Conservation (phyloP, 495 filamentous ascomycete species). For the Lophiostoma macrostomum region DNA sequence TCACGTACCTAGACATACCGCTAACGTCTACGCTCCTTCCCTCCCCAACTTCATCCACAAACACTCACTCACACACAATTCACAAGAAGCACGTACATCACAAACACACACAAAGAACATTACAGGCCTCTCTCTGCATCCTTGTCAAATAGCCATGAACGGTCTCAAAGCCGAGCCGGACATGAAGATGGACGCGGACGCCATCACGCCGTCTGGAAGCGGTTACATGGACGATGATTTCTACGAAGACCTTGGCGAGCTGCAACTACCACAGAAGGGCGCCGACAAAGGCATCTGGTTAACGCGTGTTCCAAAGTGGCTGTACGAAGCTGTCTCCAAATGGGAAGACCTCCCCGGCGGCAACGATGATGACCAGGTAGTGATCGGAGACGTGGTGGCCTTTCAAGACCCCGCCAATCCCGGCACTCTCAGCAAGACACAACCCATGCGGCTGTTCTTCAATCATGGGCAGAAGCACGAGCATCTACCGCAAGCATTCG, state of each 20-base stretch:
- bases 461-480: slow-evolving; percentile 7
- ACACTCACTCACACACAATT: too few species aligned
- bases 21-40: too few species aligned
- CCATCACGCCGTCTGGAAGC: slow-evolving; percentile 53
- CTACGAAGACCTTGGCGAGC: slow-evolving; percentile 84
- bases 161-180: slow-evolving; percentile 45
- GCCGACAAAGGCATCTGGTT: slow-evolving; percentile 62
- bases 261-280: slow-evolving; percentile 61
- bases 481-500: slow-evolving; percentile 34
- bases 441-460: slow-evolving; percentile 9
- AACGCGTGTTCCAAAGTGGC: slow-evolving; percentile 68
- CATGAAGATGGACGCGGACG: slow-evolving; percentile 70
- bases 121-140: neutral
- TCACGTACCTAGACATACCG: too few species aligned
- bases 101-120: neutral
- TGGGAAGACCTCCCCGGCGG: slow-evolving; percentile 65
- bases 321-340: slow-evolving; percentile 39
- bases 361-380: slow-evolving; percentile 60
- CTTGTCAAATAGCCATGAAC: slow-evolving; percentile 25
- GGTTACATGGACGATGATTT: slow-evolving; percentile 69
- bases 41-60: too few species aligned
- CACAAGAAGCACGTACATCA: neutral
- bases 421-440: neutral
- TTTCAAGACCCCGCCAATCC: slow-evolving; percentile 47
- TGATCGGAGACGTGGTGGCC: slow-evolving; percentile 74